Base-by-base conservation (phyloP, 1,284 basidiomycete genomes). In the Pseudozyma tsukubaensis region DNA sequence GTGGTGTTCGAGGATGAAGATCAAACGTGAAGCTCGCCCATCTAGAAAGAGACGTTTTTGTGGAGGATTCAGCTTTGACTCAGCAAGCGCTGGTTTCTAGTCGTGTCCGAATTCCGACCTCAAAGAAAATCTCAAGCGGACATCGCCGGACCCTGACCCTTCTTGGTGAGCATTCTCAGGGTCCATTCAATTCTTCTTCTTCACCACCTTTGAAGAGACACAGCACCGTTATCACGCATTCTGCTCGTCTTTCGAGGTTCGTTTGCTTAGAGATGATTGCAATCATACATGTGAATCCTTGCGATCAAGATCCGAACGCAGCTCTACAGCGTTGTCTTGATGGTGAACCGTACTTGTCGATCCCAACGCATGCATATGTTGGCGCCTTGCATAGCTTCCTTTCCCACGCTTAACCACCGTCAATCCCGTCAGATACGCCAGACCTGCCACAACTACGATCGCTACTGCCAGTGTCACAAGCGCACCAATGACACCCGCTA, bases 401-500 rank as follows among this genome's bases (percentile, higher is more conserved):
- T 74, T 74, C 29, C 51, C 16, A 8, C 59, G 55, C 52, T 70
- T 69, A 24, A 59, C 59, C 16, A 69, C 52, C 4, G 67, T 70
- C 37, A 66, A 18, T 0, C 72, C 72, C 0, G 61, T 56, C 10
- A 69, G 11, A 16, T 50, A 62, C 4, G 55, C 47, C 56, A 68
- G 21, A 4, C 19, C 54, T 4, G 37, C 64, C 1, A 77, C 53
- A 1, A 73, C 40, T 12, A 80, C 47, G 3, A 58, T 32, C 11
- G 72, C 76, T 49, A 80, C n/a, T 2, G 76, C 80, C 1, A 81
- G 62, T 35, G 66, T 75, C 54, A 82, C 77, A 3, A 80, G 34
- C 1, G 80, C 65, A 35, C 80, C 80, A 47, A 82, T 80, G 24
- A 80, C 65, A 50, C 80, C 80, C 1, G 78, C 80, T 2, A 76